These are phyloP conservation scores for Fusarium musae DNA, from an alignment of 2,329 filamentous ascomycete species.

Conservation along the genomic window DNA sequence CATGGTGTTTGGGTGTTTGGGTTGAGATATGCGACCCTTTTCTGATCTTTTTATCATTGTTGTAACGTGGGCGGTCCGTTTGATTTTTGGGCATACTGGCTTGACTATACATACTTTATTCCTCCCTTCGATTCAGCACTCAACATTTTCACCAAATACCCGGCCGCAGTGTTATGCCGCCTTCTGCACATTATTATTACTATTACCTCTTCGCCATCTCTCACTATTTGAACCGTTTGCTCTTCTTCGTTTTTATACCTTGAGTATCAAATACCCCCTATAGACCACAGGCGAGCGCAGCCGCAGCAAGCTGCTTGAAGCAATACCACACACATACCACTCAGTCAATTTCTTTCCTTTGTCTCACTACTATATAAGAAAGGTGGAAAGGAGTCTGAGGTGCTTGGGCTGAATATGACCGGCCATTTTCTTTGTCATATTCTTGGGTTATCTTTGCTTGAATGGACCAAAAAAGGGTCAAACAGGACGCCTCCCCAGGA, in stretches of 20 bases:
- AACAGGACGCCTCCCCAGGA: constrained; percentile 32
- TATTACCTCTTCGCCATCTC: constrained; percentile 35
- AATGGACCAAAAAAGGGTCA: constrained; percentile 31
- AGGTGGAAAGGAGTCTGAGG: constrained; percentile 42
- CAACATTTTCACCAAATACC: constrained; percentile 45
- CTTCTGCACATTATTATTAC: constrained; percentile 38
- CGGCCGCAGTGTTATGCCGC: constrained; percentile 38
- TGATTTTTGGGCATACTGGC: constrained; percentile 41
- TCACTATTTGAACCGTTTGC: constrained; percentile 33
- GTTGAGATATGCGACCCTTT: constrained; percentile 34
- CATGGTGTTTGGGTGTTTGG: constrained; percentile 46
- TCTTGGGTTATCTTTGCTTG: constrained; percentile 27
- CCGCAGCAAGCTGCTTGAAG: constrained; percentile 45
- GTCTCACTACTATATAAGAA: constrained; percentile 44
- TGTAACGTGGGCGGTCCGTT: constrained; percentile 38
- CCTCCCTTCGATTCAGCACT: constrained; percentile 44
- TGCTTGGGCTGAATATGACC: constrained; percentile 41
- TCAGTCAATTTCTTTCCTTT: constrained; percentile 48
- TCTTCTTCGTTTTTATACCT: constrained; percentile 44
- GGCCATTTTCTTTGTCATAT: constrained; percentile 35
- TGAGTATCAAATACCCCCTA: constrained; percentile 53
- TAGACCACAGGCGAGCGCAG: constrained; percentile 51
- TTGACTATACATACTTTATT: constrained; percentile 46
- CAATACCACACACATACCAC: constrained; percentile 42
- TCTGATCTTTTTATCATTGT: constrained; percentile 28